A percentile compares a stretch with the other conserved stretches of the same genome.
Evolutionary conservation across 1,284 basidiomycete genomes (phyloP).

Genomic region (Cryptococcus sp.): DNA sequence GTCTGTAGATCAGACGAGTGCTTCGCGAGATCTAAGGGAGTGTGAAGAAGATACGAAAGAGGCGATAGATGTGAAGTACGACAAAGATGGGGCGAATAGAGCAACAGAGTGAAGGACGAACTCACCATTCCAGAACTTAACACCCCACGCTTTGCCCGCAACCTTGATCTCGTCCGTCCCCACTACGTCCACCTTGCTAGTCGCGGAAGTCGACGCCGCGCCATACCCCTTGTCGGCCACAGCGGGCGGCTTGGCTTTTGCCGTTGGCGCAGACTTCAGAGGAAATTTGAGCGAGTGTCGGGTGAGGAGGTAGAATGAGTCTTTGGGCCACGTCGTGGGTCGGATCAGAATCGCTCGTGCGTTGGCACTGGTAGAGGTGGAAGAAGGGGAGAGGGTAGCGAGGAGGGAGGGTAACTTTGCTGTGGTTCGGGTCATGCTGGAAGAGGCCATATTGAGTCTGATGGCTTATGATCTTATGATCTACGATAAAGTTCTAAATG

Average conservation of each 20-base stretch:
- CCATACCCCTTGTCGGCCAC: neutral
- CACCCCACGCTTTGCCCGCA: conserved; percentile 37
- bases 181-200: neutral
- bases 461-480: too few relatives aligned
- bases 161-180: conserved; percentile 19
- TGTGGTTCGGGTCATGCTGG: too few relatives aligned
- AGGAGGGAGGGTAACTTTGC: conserved; percentile 34
- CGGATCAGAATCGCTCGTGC: conserved; percentile 23
- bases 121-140: conserved; percentile 41
- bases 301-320: conserved; percentile 42
- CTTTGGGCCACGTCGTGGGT: conserved; percentile 25
- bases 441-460: too few relatives aligned
- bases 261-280: neutral
- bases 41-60: too few relatives aligned
- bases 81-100: too few relatives aligned
- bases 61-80: too few relatives aligned
- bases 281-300: conserved; percentile 34
- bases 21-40: too few relatives aligned
- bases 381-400: conserved; percentile 27
- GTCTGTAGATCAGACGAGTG: too few relatives aligned
- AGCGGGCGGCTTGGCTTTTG: neutral
- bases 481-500: too few relatives aligned
- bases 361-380: conserved; percentile 1
- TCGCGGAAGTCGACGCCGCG: neutral
- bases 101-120: neutral